Base-by-base conservation (phyloP, 2,329 filamentous ascomycete species). In the Sporothrix globosa region DNA sequence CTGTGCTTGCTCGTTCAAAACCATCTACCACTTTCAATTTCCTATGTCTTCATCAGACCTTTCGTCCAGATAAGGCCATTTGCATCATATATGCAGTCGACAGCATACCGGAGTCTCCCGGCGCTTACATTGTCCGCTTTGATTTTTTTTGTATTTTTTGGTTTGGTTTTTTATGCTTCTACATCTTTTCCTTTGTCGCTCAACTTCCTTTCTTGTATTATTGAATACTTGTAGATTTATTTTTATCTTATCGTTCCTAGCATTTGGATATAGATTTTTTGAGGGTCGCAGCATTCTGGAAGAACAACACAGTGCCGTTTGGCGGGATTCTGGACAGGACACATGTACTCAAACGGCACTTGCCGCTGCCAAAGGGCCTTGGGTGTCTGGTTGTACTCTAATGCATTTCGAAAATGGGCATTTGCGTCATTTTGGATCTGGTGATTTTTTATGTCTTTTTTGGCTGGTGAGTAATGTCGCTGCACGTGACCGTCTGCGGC, bases 81-180 rank as follows among this genome's bases (percentile, higher is more conserved):
- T 63, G 58, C 58, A 63, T 63, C 39, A 52, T 41, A 17, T 52
- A 27, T 39, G 67, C 56, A 19, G 41, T 50, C 46, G 24, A 69
- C n/a, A 66, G 53, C 61, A 69, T 71, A 67, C 7, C 67, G 70
- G 67, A 67, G 70, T 71, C 56, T 39, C 27, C 19, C 21, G 58
- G 58, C 56, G 66, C 19, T 46, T 61, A 34, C 34, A 34, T 65
- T 39, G 17, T 48, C 41, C 41, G 11, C 41, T 56, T 68, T n/a
- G 7, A 3, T 63, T 9, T 5, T 44, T 66, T 63, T n/a, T 41
- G n/a, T 65, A 0, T 21, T 10, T 24, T 13, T 39, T 60, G 21
- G 9, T 52, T 21, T 61, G 61, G 7, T 19, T 30, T 19, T 70
- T 48, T 63, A 41, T 2, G 6, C 17, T 70, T 27, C 3, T 4